These are phyloP conservation scores for Clitopilus passeckerianus DNA, from an alignment of 768 basidiomycete genomes.

Conservation along the genomic window DNA sequence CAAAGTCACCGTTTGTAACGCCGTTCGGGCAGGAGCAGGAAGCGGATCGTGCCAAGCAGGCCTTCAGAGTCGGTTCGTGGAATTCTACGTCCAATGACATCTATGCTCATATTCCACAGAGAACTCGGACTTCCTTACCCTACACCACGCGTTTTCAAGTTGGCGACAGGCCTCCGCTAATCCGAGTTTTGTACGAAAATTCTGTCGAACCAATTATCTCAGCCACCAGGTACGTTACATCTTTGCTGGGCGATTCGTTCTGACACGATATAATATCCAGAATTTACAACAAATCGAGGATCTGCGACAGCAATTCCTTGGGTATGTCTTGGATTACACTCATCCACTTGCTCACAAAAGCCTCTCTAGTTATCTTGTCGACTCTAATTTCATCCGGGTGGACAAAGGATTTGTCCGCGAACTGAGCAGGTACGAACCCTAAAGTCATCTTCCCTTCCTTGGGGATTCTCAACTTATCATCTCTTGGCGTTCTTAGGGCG, in stretches of 20 bases:
- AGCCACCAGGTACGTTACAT: constrained; percentile 65
- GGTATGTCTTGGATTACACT: constrained; percentile 30
- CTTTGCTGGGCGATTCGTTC: neutral
- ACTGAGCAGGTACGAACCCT: constrained; percentile 50
- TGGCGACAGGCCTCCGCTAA: constrained; percentile 80
- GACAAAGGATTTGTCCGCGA: constrained; percentile 62
- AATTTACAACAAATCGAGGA: constrained; percentile 97
- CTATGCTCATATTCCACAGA: constrained; percentile 37
- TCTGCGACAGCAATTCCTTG: constrained; percentile 84
- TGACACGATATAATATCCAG: constrained; percentile 28
- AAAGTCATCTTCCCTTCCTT: constrained; percentile 4
- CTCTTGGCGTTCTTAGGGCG: constrained; percentile 37
- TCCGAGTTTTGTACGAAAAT: constrained; percentile 56
- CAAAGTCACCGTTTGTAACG: constrained; percentile 89
- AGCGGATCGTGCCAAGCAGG: constrained; percentile 77
- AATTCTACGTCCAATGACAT: neutral
- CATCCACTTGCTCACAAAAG: constrained; percentile 19
- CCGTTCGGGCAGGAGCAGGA: constrained; percentile 86
- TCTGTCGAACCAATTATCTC: constrained; percentile 76
- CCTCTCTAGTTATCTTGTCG: constrained; percentile 65
- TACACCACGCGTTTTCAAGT: constrained; percentile 84
- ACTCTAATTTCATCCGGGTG: constrained; percentile 78
- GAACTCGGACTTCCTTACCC: constrained; percentile 91
- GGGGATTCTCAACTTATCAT: constrained; percentile 4
- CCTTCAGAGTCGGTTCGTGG: constrained; percentile 68